Base-by-base conservation (phyloP, 140 eudicot species). In the Bidens hawaiensis region DNA sequence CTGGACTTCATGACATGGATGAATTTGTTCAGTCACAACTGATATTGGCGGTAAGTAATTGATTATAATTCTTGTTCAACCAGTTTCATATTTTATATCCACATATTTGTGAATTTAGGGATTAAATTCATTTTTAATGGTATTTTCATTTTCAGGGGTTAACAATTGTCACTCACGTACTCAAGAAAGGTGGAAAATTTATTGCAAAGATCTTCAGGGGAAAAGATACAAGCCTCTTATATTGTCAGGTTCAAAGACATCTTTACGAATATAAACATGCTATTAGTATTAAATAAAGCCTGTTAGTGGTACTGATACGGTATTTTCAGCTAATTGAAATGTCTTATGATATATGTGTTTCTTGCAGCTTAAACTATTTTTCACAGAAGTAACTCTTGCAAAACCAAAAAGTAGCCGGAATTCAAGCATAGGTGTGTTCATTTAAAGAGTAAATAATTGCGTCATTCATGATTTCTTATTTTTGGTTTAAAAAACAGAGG, bases 1-100 rank as follows among this genome's bases (percentile, higher is more conserved):
- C 99, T 21, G 99, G 99, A 68, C 96, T 93, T 57, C 99, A 88
- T 43, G 99, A 93, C 79, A 87, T 93, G 96, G 99, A 93, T 67
- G 99, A 91, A 79, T 91, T 91, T 67, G 99, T 91, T 73, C 99
- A 91, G 69, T 87, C 99, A 22, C 99, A 93, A 64, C 85, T 93
- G 65, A 88, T 93, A 70, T 74, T 93, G 74, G 99, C 96, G 67
- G 98, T 87, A 57, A 73, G 62, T 38, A n/a, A n/a, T 31, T 42
- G 5, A 38, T 64, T 27, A 12, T n/a, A 23, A 57, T 19, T 40
- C 12, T 40, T 30, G 12, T 58, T 66, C 43, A 63, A 17, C 41
- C 18, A 18, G 16, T 50, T 19, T 15, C 43, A 18, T 46, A 5
- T 55, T 24, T 1, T 15, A 5, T 45, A 45, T 5, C 23, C 16